phyloP scores from a whole-genome alignment of 1,284 basidiomycete species.

The Naganishia sp. region DNA sequence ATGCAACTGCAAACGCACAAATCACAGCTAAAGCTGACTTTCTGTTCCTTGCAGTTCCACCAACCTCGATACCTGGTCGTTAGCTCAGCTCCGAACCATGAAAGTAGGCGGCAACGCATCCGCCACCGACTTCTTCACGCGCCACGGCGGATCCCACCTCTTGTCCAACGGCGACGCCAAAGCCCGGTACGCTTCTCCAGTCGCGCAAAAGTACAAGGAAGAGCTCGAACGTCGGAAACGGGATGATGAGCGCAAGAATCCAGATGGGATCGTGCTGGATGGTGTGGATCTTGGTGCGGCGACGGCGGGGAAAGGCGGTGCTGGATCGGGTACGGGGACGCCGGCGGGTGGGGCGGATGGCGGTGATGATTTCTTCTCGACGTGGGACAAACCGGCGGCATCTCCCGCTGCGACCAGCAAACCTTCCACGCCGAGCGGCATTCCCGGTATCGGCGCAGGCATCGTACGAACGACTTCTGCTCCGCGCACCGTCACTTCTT shows the following conservation, averaged over 20 bases:
- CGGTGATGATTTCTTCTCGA: constrained; percentile 86
- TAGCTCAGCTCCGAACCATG: constrained; percentile 89
- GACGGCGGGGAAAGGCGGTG: constrained; percentile 11
- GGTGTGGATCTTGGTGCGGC: constrained; percentile 58
- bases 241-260: constrained; percentile 73
- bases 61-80: constrained; percentile 93
- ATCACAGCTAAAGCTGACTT: not conserved
- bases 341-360: constrained; percentile 57
- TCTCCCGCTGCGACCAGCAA: constrained; percentile 39
- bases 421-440: constrained; percentile 37
- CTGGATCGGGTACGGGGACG: constrained; percentile 14
- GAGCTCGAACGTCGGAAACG: constrained; percentile 81
- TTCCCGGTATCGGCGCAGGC: constrained; percentile 47
- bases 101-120: constrained; percentile 92
- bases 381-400: constrained; percentile 73
- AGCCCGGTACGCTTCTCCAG: constrained; percentile 82
- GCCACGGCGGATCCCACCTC: constrained; percentile 74
- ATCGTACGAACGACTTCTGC: constrained; percentile 37
- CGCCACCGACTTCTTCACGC: constrained; percentile 87
- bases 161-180: constrained; percentile 76
- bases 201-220: constrained; percentile 87
- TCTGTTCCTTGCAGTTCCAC: constrained; percentile 69
- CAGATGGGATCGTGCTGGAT: constrained; percentile 74
- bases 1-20: constrained; percentile 44
- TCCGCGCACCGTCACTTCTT: constrained; percentile 57